phyloP scores from a whole-genome alignment of 768 basidiomycete species.

The Trametes cinnabarina region DNA sequence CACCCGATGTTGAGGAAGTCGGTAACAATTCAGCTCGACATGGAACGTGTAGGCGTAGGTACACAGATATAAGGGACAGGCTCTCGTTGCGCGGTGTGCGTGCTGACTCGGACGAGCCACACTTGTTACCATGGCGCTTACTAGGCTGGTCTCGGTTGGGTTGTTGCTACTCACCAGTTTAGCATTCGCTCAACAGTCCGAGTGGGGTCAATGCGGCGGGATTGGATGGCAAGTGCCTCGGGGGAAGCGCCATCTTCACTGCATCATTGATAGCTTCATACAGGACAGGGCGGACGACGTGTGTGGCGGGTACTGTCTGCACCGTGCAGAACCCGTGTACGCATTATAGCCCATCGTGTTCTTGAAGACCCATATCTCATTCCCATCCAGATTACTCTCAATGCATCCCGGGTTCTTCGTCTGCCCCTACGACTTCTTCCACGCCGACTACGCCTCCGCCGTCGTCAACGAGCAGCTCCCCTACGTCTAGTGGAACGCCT shows the following conservation, averaged over 20 bases:
- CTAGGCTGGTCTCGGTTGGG: not conserved
- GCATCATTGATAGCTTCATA: not conserved
- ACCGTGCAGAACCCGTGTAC: constrained; percentile 44
- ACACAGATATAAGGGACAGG: not conserved
- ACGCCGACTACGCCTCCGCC: constrained; percentile 27
- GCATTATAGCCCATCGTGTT: constrained; percentile 7
- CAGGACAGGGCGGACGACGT: constrained; percentile 51
- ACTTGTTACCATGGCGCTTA: constrained; percentile 8
- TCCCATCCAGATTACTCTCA: constrained; percentile 45
- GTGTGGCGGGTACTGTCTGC: constrained; percentile 45
- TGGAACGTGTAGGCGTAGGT: not conserved
- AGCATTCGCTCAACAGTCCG: constrained; percentile 37
- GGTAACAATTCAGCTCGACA: not conserved
- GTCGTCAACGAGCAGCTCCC: constrained; percentile 22
- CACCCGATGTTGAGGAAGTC: not conserved
- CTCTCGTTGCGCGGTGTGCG: not conserved
- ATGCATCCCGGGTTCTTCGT: constrained; percentile 43
- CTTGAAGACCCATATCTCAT: not conserved
- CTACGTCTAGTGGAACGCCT: constrained; percentile 19
- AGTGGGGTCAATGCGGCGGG: constrained; percentile 51
- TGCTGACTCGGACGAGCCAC: not conserved
- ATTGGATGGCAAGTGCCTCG: constrained; percentile 42
- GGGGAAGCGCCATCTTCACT: not conserved
- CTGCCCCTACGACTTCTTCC: constrained; percentile 8
- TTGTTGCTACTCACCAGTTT: constrained; percentile 25